Base-by-base conservation (phyloP, 2,329 filamentous ascomycete species). In the Pseudogymnoascus sp. region DNA sequence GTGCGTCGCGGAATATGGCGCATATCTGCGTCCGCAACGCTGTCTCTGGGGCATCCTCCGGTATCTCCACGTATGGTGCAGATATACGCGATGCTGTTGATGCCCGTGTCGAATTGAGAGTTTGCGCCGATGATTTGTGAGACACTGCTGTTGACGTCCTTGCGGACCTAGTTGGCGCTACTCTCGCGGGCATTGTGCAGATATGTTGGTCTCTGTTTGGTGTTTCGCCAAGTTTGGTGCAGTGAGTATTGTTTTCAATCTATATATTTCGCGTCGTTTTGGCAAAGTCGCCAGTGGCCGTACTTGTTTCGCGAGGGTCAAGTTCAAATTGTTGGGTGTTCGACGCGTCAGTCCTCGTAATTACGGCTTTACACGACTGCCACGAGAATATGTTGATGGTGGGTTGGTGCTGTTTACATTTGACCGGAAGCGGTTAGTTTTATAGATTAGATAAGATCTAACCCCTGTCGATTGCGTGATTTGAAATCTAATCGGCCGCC, bases 1-100 rank as follows among this genome's bases (percentile, higher is more conserved):
- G 95, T 35, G 93, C 92, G 74, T 93, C 89, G 67, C 83, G 82
- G 72, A 93, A 93, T 59, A 91, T 82, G 62, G 82, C 77, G 72
- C 87, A 89, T 61, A 96, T 82, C 72, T 90, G 89, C 37, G 82
- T 83, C 70, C 93, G 89, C 68, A 97, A 78, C 14, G 83, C 83
- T 64, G 84, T 91, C 56, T 85, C 81, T 61, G 86, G 84, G 3
- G 87, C 83, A 72, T 96, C 91, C 70, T 88, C 84, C 40, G 89
- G 88, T n/a, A 89, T 75, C 43, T 83, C 78, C n/a, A 73, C 60
- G n/a, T 71, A 66, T 40, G 69, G 67, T 2, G 69, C 61, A 11
- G 72, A 73, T 14, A 74, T 71, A 68, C 78, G 76, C 19, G 78
- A 73, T 22, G 75, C 72, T 61, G 74, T 73, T 38, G 79, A 78